phyloP scores from a whole-genome alignment of 2,329 filamentous ascomycete species.

The Chaetomiaceae sp. region DNA sequence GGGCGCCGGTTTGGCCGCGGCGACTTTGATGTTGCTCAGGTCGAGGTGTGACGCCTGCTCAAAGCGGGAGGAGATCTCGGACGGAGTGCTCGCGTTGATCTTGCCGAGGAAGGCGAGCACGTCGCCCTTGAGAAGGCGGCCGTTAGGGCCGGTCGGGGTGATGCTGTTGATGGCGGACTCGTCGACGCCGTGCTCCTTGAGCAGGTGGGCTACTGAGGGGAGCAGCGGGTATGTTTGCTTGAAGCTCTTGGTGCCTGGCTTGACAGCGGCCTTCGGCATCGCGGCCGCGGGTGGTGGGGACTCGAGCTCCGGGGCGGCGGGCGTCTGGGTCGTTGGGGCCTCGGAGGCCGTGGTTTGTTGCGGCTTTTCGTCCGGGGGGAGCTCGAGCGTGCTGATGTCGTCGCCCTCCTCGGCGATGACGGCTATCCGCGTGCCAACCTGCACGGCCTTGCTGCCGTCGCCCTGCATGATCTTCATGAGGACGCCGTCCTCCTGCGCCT shows the following conservation, averaged over 20 bases:
- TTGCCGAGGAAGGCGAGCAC: slow-evolving; percentile 82
- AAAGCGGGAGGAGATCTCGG: slow-evolving; percentile 63
- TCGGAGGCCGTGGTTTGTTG: slow-evolving; percentile 28
- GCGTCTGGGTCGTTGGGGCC: slow-evolving; percentile 13
- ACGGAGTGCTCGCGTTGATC: slow-evolving; percentile 66
- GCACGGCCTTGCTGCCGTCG: slow-evolving; percentile 68
- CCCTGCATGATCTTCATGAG: slow-evolving; percentile 73
- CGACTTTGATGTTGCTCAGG: slow-evolving; percentile 89
- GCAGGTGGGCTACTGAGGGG: slow-evolving; percentile 76
- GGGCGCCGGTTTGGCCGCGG: slow-evolving; percentile 39
- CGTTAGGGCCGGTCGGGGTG: slow-evolving; percentile 78
- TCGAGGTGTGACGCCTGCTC: slow-evolving; percentile 77
- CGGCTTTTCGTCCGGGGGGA: slow-evolving; percentile 61
- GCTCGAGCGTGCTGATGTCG: slow-evolving; percentile 66
- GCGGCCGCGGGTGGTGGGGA: slow-evolving; percentile 15
- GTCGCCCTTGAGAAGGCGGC: slow-evolving; percentile 89
- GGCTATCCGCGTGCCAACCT: slow-evolving; percentile 75
- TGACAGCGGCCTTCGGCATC: slow-evolving; percentile 28
- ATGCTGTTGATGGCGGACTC: slow-evolving; percentile 74
- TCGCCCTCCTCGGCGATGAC: slow-evolving; percentile 78
- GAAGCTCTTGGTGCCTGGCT: slow-evolving; percentile 44
- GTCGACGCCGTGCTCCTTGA: slow-evolving; percentile 72
- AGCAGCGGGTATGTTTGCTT: slow-evolving; percentile 67
- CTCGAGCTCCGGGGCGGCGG: slow-evolving; percentile 21
- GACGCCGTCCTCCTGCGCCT: slow-evolving; percentile 83